phyloP scores from a whole-genome alignment of 257 asterid genomes.

The Salvia miltiorrhiza region DNA sequence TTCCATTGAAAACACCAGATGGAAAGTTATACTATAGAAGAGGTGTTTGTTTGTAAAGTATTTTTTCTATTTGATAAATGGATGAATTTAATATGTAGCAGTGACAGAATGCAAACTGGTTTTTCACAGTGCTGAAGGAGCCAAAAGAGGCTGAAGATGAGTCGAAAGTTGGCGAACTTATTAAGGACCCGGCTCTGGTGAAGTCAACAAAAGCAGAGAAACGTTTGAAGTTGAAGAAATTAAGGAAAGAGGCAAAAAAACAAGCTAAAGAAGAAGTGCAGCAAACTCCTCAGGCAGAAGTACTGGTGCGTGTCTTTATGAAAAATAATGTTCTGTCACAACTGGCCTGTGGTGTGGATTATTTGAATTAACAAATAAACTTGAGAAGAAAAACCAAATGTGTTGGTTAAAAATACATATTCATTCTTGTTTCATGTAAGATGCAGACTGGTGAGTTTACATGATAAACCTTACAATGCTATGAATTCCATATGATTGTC shows the following conservation, averaged over 20 bases:
- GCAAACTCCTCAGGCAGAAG: conserved; percentile 69
- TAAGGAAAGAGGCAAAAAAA: conserved; percentile 84
- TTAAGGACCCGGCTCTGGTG: conserved; percentile 29
- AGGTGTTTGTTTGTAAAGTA: conserved; percentile 31
- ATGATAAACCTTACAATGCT: not conserved
- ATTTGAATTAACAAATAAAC: not conserved
- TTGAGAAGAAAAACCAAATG: not conserved
- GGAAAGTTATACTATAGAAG: conserved; percentile 65
- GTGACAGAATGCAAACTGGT: not conserved
- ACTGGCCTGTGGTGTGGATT: not conserved
- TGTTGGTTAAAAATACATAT: not conserved
- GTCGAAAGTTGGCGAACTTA: conserved; percentile 40
- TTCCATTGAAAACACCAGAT: conserved; percentile 73
- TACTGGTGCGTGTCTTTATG: conserved; percentile 48
- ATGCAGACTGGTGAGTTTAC: not conserved
- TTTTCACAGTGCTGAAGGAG: conserved; percentile 44
- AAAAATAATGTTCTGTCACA: not conserved
- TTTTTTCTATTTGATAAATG: not conserved
- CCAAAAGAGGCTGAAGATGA: conserved; percentile 42
- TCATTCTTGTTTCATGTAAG: not conserved
- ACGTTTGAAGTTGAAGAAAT: conserved; percentile 65
- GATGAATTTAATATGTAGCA: not conserved
- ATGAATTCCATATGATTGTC: not conserved
- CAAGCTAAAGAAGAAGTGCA: conserved; percentile 66
- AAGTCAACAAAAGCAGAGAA: conserved; percentile 75